Percentiles rank a stretch among this genome's conserved stretches.
phyloP scores from a whole-genome alignment of 768 basidiomycete species.

The Boletus bicolor region DNA sequence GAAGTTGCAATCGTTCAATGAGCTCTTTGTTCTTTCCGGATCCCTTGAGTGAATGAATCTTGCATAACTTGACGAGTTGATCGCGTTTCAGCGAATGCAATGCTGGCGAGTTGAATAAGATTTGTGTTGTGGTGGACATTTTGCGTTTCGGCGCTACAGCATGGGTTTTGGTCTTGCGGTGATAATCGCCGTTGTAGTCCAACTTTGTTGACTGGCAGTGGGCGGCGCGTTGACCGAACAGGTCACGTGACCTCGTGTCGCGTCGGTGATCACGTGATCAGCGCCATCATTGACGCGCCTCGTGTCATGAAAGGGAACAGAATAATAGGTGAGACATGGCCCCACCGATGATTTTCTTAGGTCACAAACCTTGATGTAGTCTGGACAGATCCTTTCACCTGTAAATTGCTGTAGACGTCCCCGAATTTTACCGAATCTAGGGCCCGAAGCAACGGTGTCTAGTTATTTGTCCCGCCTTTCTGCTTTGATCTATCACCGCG shows the following conservation, averaged over 20 bases:
- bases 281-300: not conserved
- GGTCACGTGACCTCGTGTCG: slow-evolving; percentile 20
- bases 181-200: slow-evolving; percentile 1
- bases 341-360: not conserved
- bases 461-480: slow-evolving; percentile 9
- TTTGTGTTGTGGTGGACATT: slow-evolving; percentile 74
- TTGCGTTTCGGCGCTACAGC: not conserved
- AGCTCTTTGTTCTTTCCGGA: slow-evolving; percentile 77
- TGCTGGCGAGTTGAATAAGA: slow-evolving; percentile 82
- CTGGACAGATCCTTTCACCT: not conserved
- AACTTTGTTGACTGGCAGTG: slow-evolving; percentile 20
- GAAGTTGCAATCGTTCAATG: slow-evolving; percentile 62
- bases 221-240: not conserved
- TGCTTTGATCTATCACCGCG: slow-evolving; percentile 11
- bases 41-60: slow-evolving; percentile 76
- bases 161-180: slow-evolving; percentile 4
- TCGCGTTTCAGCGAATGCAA: slow-evolving; percentile 80
- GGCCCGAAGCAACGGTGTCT: not conserved
- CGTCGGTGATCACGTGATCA: slow-evolving; percentile 15
- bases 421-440: not conserved
- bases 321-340: slow-evolving; percentile 18
- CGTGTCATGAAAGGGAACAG: not conserved
- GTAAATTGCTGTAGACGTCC: not conserved
- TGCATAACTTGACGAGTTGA: slow-evolving; percentile 83
- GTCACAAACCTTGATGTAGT: not conserved